These are phyloP conservation scores for Rhizophagus sp. DNA, from an alignment of 192 early-diverging fungal genomes.

Conservation along the genomic window DNA sequence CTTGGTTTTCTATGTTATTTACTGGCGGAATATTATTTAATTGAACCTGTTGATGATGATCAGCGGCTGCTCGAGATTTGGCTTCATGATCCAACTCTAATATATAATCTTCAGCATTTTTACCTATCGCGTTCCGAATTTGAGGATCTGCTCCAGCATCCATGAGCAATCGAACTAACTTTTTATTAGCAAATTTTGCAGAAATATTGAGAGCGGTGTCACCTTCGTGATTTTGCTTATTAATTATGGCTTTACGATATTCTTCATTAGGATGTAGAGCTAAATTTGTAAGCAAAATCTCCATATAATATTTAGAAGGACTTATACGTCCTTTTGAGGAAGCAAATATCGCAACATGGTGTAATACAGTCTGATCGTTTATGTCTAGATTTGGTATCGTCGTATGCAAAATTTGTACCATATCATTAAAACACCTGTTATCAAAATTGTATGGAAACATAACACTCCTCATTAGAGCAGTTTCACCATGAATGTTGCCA, in stretches of 20 bases:
- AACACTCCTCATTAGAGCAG: constrained; percentile 89
- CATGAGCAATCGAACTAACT: constrained; percentile 59
- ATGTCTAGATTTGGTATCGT: constrained; percentile 78
- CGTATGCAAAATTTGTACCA: constrained; percentile 73
- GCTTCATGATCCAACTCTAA: constrained; percentile 37
- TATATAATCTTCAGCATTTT: constrained; percentile 65
- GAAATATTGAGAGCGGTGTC: constrained; percentile 77
- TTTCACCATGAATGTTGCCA: constrained; percentile 85
- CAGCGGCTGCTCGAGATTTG: neutral
- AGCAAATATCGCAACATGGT: constrained; percentile 82
- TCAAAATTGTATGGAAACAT: constrained; percentile 90
- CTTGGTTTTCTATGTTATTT: neutral
- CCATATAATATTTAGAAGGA: constrained; percentile 87
- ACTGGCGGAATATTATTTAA: neutral
- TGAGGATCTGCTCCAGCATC: constrained; percentile 61
- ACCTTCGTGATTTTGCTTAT: constrained; percentile 79
- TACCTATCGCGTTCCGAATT: constrained; percentile 68
- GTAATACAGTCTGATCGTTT: constrained; percentile 83
- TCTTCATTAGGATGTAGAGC: constrained; percentile 72
- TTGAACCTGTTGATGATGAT: neutral
- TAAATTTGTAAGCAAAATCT: constrained; percentile 75
- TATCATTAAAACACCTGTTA: constrained; percentile 69
- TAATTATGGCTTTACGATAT: constrained; percentile 58
- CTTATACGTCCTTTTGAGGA: constrained; percentile 67
- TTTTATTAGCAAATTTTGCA: constrained; percentile 57